Evolutionary conservation across 352 stramenopile genomes (phyloP).

Genomic region (Phytophthora sojae): DNA sequence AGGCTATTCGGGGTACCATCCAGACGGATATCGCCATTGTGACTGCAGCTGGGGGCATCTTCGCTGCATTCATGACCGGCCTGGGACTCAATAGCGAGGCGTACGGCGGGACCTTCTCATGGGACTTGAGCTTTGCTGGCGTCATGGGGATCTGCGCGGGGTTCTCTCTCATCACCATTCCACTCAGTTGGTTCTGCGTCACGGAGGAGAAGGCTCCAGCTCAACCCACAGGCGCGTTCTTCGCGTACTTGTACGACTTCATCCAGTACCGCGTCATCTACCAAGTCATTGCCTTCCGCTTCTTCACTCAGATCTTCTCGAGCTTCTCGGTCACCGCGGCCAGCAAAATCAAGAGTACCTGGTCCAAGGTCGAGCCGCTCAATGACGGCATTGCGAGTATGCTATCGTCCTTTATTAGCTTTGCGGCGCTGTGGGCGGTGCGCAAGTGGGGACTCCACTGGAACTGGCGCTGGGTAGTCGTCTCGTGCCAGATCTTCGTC

Average conservation of each 20-base stretch:
- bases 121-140: constrained; percentile 48
- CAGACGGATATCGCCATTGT: constrained; percentile 47
- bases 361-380: constrained; percentile 37
- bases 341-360: constrained; percentile 42
- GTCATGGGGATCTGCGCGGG: constrained; percentile 45
- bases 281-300: constrained; percentile 42
- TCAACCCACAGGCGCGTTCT: constrained; percentile 17
- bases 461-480: constrained; percentile 55
- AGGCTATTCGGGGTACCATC: constrained; percentile 44
- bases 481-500: constrained; percentile 44
- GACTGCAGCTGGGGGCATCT: constrained; percentile 19
- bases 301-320: constrained; percentile 47
- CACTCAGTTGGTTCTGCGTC: constrained; percentile 51
- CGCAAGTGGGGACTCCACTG: constrained; percentile 57
- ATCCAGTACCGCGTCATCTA: constrained; percentile 48
- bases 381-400: constrained; percentile 38
- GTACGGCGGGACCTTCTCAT: constrained; percentile 55
- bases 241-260: constrained; percentile 44
- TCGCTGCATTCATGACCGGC: constrained; percentile 52
- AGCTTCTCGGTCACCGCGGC: constrained; percentile 35
- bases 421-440: constrained; percentile 41
- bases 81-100: constrained; percentile 48
- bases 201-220: constrained; percentile 36
- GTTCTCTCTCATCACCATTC: constrained; percentile 36
- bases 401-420: constrained; percentile 37